Conservation (phyloP, 257 asterid genomes). For the Parsonsia alboflavescens region DNA sequence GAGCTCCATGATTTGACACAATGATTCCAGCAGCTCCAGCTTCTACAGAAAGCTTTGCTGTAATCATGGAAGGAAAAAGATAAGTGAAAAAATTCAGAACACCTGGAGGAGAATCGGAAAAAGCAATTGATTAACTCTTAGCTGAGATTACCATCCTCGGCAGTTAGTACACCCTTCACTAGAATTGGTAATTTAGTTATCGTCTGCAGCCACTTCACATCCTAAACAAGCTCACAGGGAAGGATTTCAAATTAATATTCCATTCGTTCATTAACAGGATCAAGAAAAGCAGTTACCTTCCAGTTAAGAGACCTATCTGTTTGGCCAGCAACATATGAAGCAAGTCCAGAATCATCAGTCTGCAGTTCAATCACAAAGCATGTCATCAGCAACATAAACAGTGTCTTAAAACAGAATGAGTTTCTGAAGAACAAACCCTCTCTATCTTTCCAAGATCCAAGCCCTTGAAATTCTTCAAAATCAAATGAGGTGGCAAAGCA, state of each 20-base stretch:
- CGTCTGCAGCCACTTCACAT: slow-evolving; percentile 78
- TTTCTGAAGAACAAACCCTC: slow-evolving; percentile 28
- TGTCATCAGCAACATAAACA: slow-evolving; percentile 5
- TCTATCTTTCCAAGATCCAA: slow-evolving; percentile 57
- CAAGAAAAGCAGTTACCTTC: slow-evolving; percentile 42
- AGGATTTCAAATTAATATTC: not conserved
- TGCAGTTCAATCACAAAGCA: slow-evolving; percentile 21
- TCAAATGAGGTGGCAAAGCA: slow-evolving; percentile 58
- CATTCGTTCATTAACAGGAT: not conserved
- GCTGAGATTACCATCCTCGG: slow-evolving; percentile 64
- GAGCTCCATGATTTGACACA: slow-evolving; percentile 86
- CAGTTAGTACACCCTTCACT: slow-evolving; percentile 74
- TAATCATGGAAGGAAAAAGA: slow-evolving; percentile 8
- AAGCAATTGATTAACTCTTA: not conserved
- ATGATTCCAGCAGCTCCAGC: slow-evolving; percentile 73
- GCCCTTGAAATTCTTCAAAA: slow-evolving; percentile 62
- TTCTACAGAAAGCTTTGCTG: slow-evolving; percentile 56
- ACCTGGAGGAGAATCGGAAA: not conserved
- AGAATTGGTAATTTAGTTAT: slow-evolving; percentile 70
- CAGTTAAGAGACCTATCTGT: slow-evolving; percentile 65
- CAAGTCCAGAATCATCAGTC: slow-evolving; percentile 78
- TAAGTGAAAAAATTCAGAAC: not conserved
- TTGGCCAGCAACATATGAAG: slow-evolving; percentile 61
- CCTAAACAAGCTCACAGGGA: slow-evolving; percentile 31
- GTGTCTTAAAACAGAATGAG: not conserved